Base-by-base conservation (phyloP, 148 eudicot genomes). In the Talinum fruticosum region DNA sequence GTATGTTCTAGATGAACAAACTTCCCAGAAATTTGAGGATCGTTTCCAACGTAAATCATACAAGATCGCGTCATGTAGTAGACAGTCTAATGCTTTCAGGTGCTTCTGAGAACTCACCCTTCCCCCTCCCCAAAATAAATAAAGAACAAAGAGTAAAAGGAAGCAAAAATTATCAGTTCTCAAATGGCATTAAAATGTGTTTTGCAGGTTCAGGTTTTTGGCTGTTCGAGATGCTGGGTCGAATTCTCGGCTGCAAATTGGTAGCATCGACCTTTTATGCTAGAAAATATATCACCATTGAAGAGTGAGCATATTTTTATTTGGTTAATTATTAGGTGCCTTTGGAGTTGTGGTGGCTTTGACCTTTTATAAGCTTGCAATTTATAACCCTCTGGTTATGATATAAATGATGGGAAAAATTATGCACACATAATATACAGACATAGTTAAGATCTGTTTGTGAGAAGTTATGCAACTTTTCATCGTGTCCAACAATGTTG, bases 221-320 rank as follows among this genome's bases (percentile, higher is more conserved):
- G 83, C 90, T 29, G 93, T 93, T 74, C 86, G 89, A 78, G 91
- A 88, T 82, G 86, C 32, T 66, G 78, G 78, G 45, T 82, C 92
- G 59, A 96, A 81, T 79, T 85, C 90, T 23, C 86, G 97, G 77
- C 84, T 96, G 76, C 99, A 96, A 83, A 81, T 96, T 41, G 99
- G 97, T 33, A 87, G 92, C 89, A 89, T 96, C 77, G 94, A 96
- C 81, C 81, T 96, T n/a, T 54, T 96, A 87, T 69, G 83, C 93
- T 41, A 86, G 44, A 81, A 78, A 51, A 80, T 71, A 18, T 57
- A 64, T 65, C 35, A 6, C 34, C 28, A 12, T 62, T 24, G 16
- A 62, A 28, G 64, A n/a, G 32, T 26, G 66, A 28, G n/a, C 21
- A 18, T 54, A 19, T 28, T 10, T 62, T 62, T 62, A 26, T 59